A percentile compares a stretch with the other conserved stretches of the same genome.
Evolutionary conservation across 257 asterid species (phyloP).

Genomic region (Capsicum baccatum): DNA sequence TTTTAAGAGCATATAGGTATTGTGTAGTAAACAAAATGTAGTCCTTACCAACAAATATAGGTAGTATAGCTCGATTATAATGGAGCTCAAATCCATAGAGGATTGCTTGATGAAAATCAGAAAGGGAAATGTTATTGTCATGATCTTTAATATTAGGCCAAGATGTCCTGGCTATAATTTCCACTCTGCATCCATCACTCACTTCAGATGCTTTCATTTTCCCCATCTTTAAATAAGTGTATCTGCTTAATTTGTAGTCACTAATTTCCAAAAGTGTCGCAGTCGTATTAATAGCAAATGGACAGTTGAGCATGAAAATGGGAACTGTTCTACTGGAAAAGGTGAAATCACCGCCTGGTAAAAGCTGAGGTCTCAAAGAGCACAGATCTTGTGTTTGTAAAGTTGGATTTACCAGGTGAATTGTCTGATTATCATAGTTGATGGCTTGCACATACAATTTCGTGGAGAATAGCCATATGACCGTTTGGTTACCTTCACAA

Average conservation of each 20-base stretch:
- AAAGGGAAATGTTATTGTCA: slow-evolving; percentile 28
- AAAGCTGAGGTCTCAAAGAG: slow-evolving; percentile 31
- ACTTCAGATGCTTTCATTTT: background rate
- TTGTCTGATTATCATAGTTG: slow-evolving; percentile 36
- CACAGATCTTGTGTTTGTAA: slow-evolving; percentile 23
- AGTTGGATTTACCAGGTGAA: slow-evolving; percentile 33
- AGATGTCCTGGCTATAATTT: slow-evolving; percentile 23
- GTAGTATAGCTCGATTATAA: too few species aligned
- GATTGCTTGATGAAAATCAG: slow-evolving; percentile 35
- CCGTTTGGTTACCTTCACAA: slow-evolving; percentile 38
- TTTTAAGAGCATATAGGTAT: background rate
- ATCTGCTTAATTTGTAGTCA: slow-evolving; percentile 10
- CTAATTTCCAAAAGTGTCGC: background rate
- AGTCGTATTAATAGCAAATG: slow-evolving; percentile 18
- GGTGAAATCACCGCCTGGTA: too few species aligned
- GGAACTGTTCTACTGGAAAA: background rate
- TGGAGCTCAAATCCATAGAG: slow-evolving; percentile 38
- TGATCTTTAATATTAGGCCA: slow-evolving; percentile 27
- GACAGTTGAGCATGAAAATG: slow-evolving; percentile 39
- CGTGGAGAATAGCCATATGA: background rate
- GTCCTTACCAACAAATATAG: background rate
- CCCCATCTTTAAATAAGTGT: slow-evolving; percentile 39
- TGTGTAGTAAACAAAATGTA: background rate
- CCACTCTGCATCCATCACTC: slow-evolving; percentile 26
- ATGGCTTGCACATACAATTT: slow-evolving; percentile 37